Evolutionary conservation across 2,329 filamentous ascomycete species (phyloP).

Genomic region (Verticillium dahliae): DNA sequence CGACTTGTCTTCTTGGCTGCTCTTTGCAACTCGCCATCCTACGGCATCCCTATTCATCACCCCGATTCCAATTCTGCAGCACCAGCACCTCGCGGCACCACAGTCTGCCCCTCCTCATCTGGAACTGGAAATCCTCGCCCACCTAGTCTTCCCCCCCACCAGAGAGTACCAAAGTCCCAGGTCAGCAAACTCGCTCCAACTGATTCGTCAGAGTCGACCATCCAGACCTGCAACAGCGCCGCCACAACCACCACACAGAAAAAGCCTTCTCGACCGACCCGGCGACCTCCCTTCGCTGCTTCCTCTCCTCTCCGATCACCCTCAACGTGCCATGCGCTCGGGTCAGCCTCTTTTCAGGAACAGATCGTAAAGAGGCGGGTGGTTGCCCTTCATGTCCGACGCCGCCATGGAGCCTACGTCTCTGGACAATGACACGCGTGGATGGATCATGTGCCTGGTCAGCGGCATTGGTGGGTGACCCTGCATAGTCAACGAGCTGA

Average conservation of each 20-base stretch:
- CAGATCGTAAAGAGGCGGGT: slow-evolving; percentile 1
- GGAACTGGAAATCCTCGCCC: too few species aligned
- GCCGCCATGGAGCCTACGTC: slow-evolving; percentile 29
- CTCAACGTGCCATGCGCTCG: slow-evolving; percentile 5
- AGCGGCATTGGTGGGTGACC: slow-evolving; percentile 58
- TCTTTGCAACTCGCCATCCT: background rate
- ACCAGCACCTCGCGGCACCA: background rate
- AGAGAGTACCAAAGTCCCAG: background rate
- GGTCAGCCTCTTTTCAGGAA: slow-evolving; percentile 4
- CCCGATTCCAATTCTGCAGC: background rate
- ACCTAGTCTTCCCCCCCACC: background rate
- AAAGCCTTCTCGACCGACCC: background rate
- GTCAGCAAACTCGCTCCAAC: background rate
- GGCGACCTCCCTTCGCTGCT: background rate
- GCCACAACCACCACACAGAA: background rate
- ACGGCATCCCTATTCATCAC: background rate
- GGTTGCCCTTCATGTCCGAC: slow-evolving; percentile 8
- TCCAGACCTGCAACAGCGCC: background rate
- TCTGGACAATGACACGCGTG: slow-evolving; percentile 74
- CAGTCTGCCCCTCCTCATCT: background rate
- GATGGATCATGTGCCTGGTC: slow-evolving; percentile 88
- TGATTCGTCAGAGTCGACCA: background rate
- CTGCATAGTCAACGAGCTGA: background rate
- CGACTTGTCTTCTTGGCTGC: too few species aligned
- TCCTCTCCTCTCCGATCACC: background rate